A percentile compares a stretch with the other conserved stretches of the same genome.
Evolutionary conservation across 202 grass and related monocot species (phyloP).

Genomic region (Saccharum hybrid): DNA sequence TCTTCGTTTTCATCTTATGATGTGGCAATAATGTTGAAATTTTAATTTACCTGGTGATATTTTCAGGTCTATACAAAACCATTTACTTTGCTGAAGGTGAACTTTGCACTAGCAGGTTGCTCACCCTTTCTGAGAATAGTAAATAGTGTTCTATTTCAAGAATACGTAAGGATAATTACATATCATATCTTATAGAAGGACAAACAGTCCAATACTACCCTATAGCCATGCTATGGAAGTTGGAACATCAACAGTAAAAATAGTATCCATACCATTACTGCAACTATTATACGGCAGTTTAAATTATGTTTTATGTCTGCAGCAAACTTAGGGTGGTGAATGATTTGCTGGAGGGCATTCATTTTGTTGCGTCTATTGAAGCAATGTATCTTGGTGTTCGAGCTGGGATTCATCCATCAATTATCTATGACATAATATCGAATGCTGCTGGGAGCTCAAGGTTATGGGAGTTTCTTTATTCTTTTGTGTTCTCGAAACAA

Average conservation of each 20-base stretch:
- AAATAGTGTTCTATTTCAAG: slow-evolving; percentile 13
- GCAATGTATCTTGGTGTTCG: slow-evolving; percentile 94
- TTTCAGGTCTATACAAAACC: slow-evolving; percentile 68
- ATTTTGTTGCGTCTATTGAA: slow-evolving; percentile 88
- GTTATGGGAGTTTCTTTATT: slow-evolving; percentile 46
- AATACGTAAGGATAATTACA: neutral
- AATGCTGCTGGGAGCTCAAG: slow-evolving; percentile 97
- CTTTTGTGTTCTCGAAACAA: slow-evolving; percentile 23
- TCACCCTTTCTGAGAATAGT: slow-evolving; percentile 39
- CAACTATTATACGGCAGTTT: slow-evolving; percentile 29
- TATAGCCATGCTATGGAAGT: neutral
- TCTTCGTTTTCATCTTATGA: slow-evolving; percentile 13
- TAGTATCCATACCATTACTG: slow-evolving; percentile 8
- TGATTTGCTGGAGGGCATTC: slow-evolving; percentile 84
- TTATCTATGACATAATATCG: slow-evolving; percentile 97
- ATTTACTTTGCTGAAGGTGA: slow-evolving; percentile 75
- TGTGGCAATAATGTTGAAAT: slow-evolving; percentile 35
- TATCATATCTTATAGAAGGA: neutral
- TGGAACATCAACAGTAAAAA: neutral
- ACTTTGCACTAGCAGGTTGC: slow-evolving; percentile 51
- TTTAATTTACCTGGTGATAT: slow-evolving; percentile 37
- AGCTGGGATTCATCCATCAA: slow-evolving; percentile 91
- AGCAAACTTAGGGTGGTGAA: slow-evolving; percentile 90
- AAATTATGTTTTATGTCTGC: slow-evolving; percentile 33
- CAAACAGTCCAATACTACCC: neutral